Percentiles rank a stretch among this genome's conserved stretches.
Evolutionary conservation across 1,284 basidiomycete genomes (phyloP).

Genomic region (Trametes versicolor): DNA sequence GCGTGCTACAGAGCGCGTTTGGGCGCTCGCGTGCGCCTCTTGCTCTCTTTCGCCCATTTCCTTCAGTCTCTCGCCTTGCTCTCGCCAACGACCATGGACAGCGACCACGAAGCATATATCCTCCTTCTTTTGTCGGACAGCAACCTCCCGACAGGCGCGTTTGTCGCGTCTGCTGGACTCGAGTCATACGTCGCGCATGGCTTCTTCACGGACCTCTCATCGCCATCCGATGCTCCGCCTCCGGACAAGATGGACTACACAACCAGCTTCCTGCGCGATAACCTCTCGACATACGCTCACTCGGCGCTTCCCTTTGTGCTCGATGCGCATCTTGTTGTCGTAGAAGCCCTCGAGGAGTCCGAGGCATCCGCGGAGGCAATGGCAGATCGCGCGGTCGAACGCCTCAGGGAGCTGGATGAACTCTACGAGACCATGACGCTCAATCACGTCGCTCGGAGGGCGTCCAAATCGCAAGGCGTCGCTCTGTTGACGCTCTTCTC

Average conservation of each 20-base stretch:
- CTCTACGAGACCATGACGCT: constrained; percentile 89
- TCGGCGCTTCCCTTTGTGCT: constrained; percentile 82
- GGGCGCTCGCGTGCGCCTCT: constrained; percentile 21
- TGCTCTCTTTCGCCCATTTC: constrained; percentile 25
- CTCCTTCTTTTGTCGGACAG: constrained; percentile 82
- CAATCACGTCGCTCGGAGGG: constrained; percentile 89
- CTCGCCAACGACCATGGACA: constrained; percentile 36
- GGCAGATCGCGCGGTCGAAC: constrained; percentile 44
- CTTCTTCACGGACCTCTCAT: constrained; percentile 55
- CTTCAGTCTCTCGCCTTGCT: constrained; percentile 12
- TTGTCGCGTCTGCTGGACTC: constrained; percentile 92
- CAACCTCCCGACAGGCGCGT: constrained; percentile 85
- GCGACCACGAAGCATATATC: constrained; percentile 66
- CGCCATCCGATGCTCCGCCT: constrained; percentile 44
- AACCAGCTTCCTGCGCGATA: constrained; percentile 74
- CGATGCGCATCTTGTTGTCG: constrained; percentile 65
- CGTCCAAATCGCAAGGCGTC: constrained; percentile 92
- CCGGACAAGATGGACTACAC: constrained; percentile 49
- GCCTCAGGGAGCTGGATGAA: constrained; percentile 70
- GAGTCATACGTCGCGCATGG: constrained; percentile 93
- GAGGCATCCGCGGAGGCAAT: constrained; percentile 1
- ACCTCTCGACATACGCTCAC: constrained; percentile 77
- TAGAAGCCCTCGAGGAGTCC: constrained; percentile 18
- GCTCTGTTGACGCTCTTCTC: constrained; percentile 92
- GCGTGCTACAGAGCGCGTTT: constrained; percentile 27